Conservation (phyloP, 2,329 filamentous ascomycete genomes). For the Coniochaeta prunicola region DNA sequence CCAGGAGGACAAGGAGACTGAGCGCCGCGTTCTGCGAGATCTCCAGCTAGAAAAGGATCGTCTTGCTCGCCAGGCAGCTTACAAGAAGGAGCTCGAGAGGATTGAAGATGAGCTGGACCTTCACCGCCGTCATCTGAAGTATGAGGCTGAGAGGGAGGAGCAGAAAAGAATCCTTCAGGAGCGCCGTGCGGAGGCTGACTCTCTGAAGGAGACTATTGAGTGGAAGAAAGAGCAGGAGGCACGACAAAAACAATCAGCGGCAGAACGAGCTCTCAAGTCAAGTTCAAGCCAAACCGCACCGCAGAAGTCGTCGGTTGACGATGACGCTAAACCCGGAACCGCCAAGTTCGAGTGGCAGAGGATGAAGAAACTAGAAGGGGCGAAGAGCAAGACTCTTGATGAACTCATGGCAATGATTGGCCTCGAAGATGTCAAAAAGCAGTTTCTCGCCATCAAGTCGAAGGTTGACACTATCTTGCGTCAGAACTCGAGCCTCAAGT, state of each 20-base stretch:
- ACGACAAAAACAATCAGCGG: slow-evolving; percentile 6
- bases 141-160: slow-evolving; percentile 34
- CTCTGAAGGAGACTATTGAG: slow-evolving; percentile 24
- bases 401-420: slow-evolving; percentile 64
- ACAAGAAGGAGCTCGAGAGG: slow-evolving; percentile 34
- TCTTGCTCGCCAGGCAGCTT: slow-evolving; percentile 33
- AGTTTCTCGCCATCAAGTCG: slow-evolving; percentile 56
- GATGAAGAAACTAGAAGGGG: slow-evolving; percentile 46
- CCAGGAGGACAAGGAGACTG: slow-evolving; percentile 36
- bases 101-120: slow-evolving; percentile 49
- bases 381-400: slow-evolving; percentile 49
- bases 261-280: not conserved
- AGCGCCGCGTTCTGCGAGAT: slow-evolving; percentile 35
- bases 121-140: slow-evolving; percentile 32
- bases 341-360: slow-evolving; percentile 52
- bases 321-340: slow-evolving; percentile 5
- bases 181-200: slow-evolving; percentile 36
- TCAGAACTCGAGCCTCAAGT: slow-evolving; percentile 46
- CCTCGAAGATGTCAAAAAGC: slow-evolving; percentile 59
- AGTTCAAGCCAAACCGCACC: not conserved
- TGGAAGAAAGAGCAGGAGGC: slow-evolving; percentile 11
- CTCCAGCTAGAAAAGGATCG: slow-evolving; percentile 43
- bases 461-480: slow-evolving; percentile 53
- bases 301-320: not conserved
- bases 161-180: slow-evolving; percentile 36